A percentile compares a stretch with the other conserved stretches of the same genome.
Conservation (phyloP, 345 rosid species). For the Eucalyptus fibrosa region DNA sequence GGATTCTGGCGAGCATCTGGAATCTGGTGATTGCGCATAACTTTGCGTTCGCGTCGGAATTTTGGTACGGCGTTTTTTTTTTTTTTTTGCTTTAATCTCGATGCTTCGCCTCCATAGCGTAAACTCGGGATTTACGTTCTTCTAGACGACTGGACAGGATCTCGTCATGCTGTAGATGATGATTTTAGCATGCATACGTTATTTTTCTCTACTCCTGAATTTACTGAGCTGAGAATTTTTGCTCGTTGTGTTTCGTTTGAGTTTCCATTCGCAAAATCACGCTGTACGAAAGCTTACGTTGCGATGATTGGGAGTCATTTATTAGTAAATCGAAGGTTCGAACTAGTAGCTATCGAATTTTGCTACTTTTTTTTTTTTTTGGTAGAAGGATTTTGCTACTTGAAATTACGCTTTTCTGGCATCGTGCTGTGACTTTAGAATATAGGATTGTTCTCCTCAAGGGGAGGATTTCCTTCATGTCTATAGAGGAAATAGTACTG, state of each 20-base stretch:
- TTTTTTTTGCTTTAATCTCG: neutral
- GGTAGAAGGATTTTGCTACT: neutral
- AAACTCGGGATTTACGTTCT: neutral
- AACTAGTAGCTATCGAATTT: neutral
- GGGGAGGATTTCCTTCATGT: neutral
- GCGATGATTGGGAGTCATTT: neutral
- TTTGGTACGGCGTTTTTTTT: too few relatives aligned
- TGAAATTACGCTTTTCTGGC: neutral
- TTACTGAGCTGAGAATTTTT: neutral
- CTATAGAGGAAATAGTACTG: neutral
- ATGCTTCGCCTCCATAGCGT: neutral
- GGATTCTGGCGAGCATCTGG: neutral
- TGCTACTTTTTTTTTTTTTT: neutral
- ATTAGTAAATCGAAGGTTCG: neutral
- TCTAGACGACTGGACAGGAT: neutral
- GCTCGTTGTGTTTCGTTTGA: neutral
- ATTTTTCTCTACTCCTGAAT: neutral
- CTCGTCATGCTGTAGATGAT: neutral
- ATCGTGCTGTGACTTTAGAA: neutral
- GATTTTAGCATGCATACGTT: neutral
- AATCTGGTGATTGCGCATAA: neutral
- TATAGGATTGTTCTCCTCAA: neutral
- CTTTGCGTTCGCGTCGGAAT: neutral
- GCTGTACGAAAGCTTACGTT: neutral
- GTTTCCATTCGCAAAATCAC: neutral